Evolutionary conservation across 305 asterid genomes (phyloP).

Genomic region (Solanum hybrid): DNA sequence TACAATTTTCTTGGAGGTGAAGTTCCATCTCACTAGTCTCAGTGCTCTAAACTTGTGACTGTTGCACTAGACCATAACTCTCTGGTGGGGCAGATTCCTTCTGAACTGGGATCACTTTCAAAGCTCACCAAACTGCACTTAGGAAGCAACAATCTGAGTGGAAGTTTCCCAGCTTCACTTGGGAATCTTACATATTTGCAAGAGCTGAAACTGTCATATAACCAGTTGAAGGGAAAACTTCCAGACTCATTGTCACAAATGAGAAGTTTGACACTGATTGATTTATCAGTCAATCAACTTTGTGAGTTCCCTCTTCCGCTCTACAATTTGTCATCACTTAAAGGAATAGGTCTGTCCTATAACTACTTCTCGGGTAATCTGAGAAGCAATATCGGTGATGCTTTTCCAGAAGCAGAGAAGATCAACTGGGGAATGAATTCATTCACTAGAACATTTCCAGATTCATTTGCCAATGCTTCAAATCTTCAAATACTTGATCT

Average conservation of each 20-base stretch:
- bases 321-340: not conserved
- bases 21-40: conserved; percentile 16
- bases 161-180: not conserved
- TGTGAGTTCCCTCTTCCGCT: not conserved
- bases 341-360: not conserved
- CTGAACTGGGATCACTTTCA: not conserved
- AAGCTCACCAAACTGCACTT: not conserved
- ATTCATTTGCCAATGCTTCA: not conserved
- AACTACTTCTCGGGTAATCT: not conserved
- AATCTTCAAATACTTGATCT: not conserved
- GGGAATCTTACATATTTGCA: not conserved
- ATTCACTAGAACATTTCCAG: not conserved
- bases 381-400: not conserved
- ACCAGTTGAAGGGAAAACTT: not conserved
- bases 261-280: not conserved
- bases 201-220: not conserved
- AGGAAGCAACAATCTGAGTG: not conserved
- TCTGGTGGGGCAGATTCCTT: not conserved
- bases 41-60: conserved; percentile 15
- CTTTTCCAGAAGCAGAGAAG: not conserved
- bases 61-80: conserved; percentile 22
- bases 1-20: conserved; percentile 19
- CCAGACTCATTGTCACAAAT: not conserved
- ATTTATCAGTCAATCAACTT: not conserved
- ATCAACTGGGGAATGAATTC: not conserved